Evolutionary conservation across 129 eudicot species (phyloP).

Genomic region (Lactuca saligna): DNA sequence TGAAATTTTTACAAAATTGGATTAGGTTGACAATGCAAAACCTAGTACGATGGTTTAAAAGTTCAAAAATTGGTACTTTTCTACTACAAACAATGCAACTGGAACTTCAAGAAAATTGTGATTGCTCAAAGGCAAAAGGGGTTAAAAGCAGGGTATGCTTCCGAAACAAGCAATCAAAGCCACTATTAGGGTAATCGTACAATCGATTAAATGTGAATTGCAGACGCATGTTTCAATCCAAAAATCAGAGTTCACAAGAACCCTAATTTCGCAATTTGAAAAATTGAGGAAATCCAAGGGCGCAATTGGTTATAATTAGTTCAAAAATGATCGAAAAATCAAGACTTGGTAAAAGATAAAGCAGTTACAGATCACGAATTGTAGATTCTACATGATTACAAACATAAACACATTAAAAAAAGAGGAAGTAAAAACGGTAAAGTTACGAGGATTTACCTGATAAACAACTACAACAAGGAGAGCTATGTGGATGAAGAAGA

Average conservation of each 20-base stretch:
- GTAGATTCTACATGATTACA: conserved; percentile 18
- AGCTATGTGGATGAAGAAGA: conserved; percentile 78
- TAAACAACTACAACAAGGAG: conserved; percentile 74
- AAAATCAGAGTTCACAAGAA: not conserved
- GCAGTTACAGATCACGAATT: conserved; percentile 20
- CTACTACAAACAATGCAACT: not conserved
- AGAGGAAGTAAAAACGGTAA: not conserved
- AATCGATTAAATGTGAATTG: not conserved
- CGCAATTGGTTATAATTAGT: conserved; percentile 4
- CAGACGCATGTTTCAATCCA: not conserved
- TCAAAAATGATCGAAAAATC: conserved; percentile 7
- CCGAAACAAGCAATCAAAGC: not conserved
- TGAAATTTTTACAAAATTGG: not conserved
- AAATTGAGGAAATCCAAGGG: conserved; percentile 9
- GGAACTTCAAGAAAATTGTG: not conserved
- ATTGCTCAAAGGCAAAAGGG: not conserved
- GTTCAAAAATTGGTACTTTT: conserved; percentile 2
- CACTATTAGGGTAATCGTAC: not conserved
- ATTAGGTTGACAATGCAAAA: no score
- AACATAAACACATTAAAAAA: not conserved
- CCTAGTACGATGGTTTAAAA: not conserved
- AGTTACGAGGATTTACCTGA: conserved; percentile 54
- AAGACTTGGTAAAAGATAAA: not conserved
- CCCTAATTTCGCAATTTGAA: conserved; percentile 23
- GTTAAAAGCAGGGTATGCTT: not conserved